A percentile compares a stretch with the other conserved stretches of the same genome.
phyloP scores from a whole-genome alignment of 139 green algal genomes.

The Chlamydomonas sp. region DNA sequence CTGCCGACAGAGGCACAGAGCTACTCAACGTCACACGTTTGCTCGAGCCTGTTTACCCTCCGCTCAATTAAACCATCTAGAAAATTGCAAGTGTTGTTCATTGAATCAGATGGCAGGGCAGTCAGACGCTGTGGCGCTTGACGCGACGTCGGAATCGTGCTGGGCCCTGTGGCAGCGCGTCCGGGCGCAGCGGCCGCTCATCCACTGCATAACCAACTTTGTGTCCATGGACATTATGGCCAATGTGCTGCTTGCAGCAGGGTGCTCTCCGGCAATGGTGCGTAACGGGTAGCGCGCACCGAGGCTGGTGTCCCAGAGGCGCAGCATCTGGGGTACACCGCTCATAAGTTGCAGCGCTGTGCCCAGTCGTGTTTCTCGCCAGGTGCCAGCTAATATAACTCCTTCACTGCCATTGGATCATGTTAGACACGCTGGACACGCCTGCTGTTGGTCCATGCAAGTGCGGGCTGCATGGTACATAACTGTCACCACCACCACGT shows the following conservation, averaged over 20 bases:
- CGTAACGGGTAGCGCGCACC: background rate
- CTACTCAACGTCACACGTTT: too few relatives aligned
- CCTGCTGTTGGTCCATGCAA: too few relatives aligned
- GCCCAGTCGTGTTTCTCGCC: background rate
- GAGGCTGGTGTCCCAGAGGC: background rate
- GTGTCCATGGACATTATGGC: slow-evolving; percentile 90
- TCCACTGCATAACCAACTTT: slow-evolving; percentile 86
- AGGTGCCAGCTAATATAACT: too few relatives aligned
- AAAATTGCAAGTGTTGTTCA: too few relatives aligned
- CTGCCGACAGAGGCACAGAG: too few relatives aligned
- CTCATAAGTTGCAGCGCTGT: background rate
- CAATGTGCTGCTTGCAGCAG: slow-evolving; percentile 80
- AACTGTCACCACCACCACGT: too few relatives aligned
- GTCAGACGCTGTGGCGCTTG: background rate
- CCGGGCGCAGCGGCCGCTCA: slow-evolving; percentile 44
- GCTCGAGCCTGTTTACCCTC: too few relatives aligned
- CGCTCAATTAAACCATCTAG: too few relatives aligned
- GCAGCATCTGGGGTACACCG: background rate
- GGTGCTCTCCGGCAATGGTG: slow-evolving; percentile 86
- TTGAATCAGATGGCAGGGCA: too few relatives aligned
- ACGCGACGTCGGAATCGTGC: background rate
- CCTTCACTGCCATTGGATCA: too few relatives aligned
- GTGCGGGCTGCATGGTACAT: too few relatives aligned
- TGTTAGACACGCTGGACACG: too few relatives aligned
- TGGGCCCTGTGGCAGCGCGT: slow-evolving; percentile 53